Evolutionary conservation across 2,329 filamentous ascomycete species (phyloP), one percentile per base, ranked within the genome.

Genomic region (Emericellopsis cladophorae): DNA sequence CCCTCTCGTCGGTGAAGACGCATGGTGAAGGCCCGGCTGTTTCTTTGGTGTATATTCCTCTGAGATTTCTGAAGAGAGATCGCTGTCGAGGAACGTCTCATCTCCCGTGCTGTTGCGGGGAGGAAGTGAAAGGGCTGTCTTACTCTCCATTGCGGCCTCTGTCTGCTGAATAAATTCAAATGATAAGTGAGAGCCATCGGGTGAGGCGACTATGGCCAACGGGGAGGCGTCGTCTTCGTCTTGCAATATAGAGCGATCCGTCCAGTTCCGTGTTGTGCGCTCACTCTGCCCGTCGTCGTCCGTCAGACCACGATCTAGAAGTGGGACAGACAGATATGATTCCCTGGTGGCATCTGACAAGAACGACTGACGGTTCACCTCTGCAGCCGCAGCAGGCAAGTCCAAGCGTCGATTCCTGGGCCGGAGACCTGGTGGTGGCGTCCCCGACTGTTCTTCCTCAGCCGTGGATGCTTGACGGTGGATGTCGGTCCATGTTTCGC

Each of bases 301-400:
- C 1, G 67, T 69, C 24, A 70, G 54, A 4, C 73, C 83, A 39
- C 83, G 75, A 45, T 90, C 81, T 11, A 93, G 69, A 7, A 92
- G 68, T 4, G 87, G 85, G 29, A 81, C 78, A 0, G 84, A 89
- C 32, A 76, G 81, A 54, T 87, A 88, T 0, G 84, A 90, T 39
- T 81, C 78, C 23, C 76, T 72, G 0, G 85, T 88, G 42, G 73
- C 74, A 12, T 76, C 71, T 1, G 74, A 75, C 4, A 74, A 46
- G 48, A 74, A 69, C 1, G 72, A 75, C 32, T 54, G 60, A 12
- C 50, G 49, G 4, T 51, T 46, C 1, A 51, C 47, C n/a, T 49
- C 47, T 42, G 46, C 14, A n/a, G n/a, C 10, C 37, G 18, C 15
- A 38, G 36, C 12, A 14, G 23, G 32, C 23, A 11, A 32, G 32